Conservation (phyloP, 495 filamentous ascomycete species). For the Neurospora sp. region DNA sequence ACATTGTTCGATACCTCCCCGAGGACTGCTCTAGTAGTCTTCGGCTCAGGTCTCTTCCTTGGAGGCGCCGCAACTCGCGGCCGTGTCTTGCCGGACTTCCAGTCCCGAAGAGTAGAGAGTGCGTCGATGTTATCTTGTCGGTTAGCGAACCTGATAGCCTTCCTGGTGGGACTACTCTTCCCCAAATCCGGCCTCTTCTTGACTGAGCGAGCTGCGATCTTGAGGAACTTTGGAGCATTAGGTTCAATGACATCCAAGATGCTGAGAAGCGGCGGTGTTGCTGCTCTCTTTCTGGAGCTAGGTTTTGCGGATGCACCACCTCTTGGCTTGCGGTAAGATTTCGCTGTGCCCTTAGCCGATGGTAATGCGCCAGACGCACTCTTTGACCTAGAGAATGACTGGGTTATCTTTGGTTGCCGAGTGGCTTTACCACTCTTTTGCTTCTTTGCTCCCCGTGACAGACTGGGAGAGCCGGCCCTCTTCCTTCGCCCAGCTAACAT, state of each 20-base stretch:
- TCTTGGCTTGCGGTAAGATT: neutral
- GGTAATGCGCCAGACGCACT: slow-evolving; percentile 1
- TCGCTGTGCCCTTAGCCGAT: neutral
- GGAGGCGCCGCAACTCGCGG: slow-evolving; percentile 27
- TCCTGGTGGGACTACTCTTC: slow-evolving; percentile 62
- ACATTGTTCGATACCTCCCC: slow-evolving; percentile 23
- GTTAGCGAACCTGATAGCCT: slow-evolving; percentile 62
- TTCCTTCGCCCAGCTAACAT: slow-evolving; percentile 40
- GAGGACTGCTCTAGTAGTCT: slow-evolving; percentile 13
- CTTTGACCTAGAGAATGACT: slow-evolving; percentile 26
- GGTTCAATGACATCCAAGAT: slow-evolving; percentile 61
- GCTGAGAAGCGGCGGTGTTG: slow-evolving; percentile 44
- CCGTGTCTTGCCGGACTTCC: slow-evolving; percentile 61
- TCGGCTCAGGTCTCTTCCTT: slow-evolving; percentile 7
- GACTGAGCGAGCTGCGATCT: slow-evolving; percentile 63
- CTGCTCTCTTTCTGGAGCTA: slow-evolving; percentile 11
- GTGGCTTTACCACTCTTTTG: slow-evolving; percentile 20
- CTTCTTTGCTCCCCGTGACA: slow-evolving; percentile 6
- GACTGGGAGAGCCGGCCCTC: slow-evolving; percentile 7
- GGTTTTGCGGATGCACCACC: neutral
- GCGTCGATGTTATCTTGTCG: slow-evolving; percentile 66
- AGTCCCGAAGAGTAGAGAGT: slow-evolving; percentile 54
- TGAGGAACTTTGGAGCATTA: slow-evolving; percentile 61
- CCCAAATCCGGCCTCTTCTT: slow-evolving; percentile 52
- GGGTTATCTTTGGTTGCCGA: slow-evolving; percentile 37